A percentile compares a stretch with the other conserved stretches of the same genome.
These are phyloP conservation scores for Chalara sp. DNA, from an alignment of 2,329 filamentous ascomycete species.

Conservation along the genomic window DNA sequence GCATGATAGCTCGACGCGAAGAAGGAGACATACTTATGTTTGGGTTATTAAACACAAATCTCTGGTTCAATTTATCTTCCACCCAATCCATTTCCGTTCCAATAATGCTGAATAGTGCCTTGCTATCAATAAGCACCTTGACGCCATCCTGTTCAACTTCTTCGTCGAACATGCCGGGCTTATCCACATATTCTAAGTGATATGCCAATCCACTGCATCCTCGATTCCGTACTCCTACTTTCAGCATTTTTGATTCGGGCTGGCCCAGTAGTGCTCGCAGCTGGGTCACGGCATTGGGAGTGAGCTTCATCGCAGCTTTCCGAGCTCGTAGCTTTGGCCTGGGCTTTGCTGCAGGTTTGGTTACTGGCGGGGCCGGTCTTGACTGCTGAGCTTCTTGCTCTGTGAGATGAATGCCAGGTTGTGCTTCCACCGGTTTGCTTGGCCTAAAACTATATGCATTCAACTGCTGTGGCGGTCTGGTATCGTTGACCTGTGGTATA, in stretches of 20 bases:
- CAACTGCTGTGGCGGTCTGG: constrained; percentile 36
- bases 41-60: constrained; percentile 93
- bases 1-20: not conserved
- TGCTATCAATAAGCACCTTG: constrained; percentile 92
- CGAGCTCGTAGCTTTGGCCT: constrained; percentile 68
- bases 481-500: constrained; percentile 34
- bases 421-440: constrained; percentile 17
- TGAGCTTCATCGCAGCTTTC: constrained; percentile 88
- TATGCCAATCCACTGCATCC: constrained; percentile 93
- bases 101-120: constrained; percentile 95
- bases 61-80: constrained; percentile 86
- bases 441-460: constrained; percentile 24
- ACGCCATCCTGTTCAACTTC: constrained; percentile 93
- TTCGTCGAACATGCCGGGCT: constrained; percentile 82
- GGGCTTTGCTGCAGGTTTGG: constrained; percentile 37
- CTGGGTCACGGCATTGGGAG: constrained; percentile 71
- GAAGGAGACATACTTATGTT: constrained; percentile 78
- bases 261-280: constrained; percentile 71
- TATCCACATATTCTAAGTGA: constrained; percentile 90
- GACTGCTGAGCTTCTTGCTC: constrained; percentile 64
- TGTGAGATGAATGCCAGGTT: constrained; percentile 39
- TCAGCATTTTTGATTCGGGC: constrained; percentile 86
- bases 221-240: constrained; percentile 87
- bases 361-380: constrained; percentile 37
- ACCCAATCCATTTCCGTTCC: constrained; percentile 99